phyloP scores from a whole-genome alignment of 768 basidiomycete genomes.

The Boletus barrowsii region DNA sequence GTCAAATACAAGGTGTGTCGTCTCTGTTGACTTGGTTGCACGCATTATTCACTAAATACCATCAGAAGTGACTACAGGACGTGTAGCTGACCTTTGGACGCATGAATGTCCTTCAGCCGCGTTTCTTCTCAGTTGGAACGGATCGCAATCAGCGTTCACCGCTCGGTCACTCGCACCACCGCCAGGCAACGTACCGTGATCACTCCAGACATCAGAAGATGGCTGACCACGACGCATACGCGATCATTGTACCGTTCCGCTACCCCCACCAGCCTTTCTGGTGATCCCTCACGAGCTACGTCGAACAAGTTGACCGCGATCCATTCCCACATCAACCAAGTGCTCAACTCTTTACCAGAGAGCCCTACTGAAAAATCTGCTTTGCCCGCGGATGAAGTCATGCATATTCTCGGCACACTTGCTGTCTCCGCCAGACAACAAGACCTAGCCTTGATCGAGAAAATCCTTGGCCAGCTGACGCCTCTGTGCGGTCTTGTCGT shows the following conservation, averaged over 20 bases:
- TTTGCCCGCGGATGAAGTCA: slow-evolving; percentile 29
- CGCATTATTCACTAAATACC: slow-evolving; percentile 3
- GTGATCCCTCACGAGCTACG: slow-evolving; percentile 10
- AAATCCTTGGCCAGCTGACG: slow-evolving; percentile 49
- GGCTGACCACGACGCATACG: slow-evolving; percentile 17
- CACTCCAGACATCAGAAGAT: slow-evolving; percentile 20
- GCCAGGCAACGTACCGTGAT: slow-evolving; percentile 7
- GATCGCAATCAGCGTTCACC: slow-evolving; percentile 24
- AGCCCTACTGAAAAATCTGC: slow-evolving; percentile 1
- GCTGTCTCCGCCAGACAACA: slow-evolving; percentile 49
- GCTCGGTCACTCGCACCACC: slow-evolving; percentile 16
- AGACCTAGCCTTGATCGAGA: slow-evolving; percentile 54
- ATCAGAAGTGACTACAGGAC: slow-evolving; percentile 8
- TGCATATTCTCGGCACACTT: slow-evolving; percentile 43
- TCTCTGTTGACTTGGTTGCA: background rate
- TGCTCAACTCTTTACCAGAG: slow-evolving; percentile 21
- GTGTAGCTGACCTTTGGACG: slow-evolving; percentile 26
- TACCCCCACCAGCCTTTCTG: background rate
- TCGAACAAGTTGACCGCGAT: slow-evolving; percentile 19
- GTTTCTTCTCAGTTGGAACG: slow-evolving; percentile 34
- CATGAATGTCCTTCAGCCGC: slow-evolving; percentile 60
- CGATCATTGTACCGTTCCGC: slow-evolving; percentile 2
- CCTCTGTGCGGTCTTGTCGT: slow-evolving; percentile 45
- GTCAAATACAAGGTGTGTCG: slow-evolving; percentile 20
- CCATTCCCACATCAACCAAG: slow-evolving; percentile 23